Evolutionary conservation across 2,329 filamentous ascomycete genomes (phyloP), one percentile per base, ranked within the genome.

Genomic region (Thelonectria blattea): DNA sequence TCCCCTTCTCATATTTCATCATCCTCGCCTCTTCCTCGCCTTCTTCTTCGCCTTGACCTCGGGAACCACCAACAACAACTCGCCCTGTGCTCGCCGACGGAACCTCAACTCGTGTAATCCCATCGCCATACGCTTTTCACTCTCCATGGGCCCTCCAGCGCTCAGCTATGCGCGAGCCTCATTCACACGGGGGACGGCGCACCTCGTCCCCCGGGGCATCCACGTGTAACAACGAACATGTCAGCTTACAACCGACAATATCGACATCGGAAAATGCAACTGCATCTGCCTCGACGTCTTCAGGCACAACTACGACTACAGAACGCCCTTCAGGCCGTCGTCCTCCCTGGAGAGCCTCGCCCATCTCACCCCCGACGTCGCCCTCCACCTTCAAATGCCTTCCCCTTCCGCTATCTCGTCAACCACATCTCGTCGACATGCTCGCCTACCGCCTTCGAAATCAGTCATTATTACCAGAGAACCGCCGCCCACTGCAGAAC

Each of bases 131-230:
- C 42, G 45, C 45, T 49, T 43, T 51, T 30, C 34, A 52, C 45
- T 53, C 65, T 24, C 61, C 61, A 70, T 70, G 68, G 61, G 68
- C 65, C 65, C 18, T 57, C 54, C 47, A 48, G 58, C 48, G 55
- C 55, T 58, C 57, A 59, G 51, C 62, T 60, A 68, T 69, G 68
- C 54, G 65, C 63, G 68, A 70, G 65, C 63, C 65, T 70, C 66
- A 61, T 62, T 56, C 59, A 58, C 46, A 64, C 52, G 59, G 60
- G 41, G 58, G 60, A 54, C 61, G 60, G 60, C 61, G 63, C 52
- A 39, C 61, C 3, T 65, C 59, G 60, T 60, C 64, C 52, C 49
- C 55, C 60, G 52, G 53, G 58, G 51, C 60, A 52, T 48, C 54
- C 42, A 55, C 46, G 41, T 47, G 55, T 52, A 32, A 53, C 22